Evolutionary conservation across 2,329 filamentous ascomycete species (phyloP).

Genomic region (Microcyclosporella mali): DNA sequence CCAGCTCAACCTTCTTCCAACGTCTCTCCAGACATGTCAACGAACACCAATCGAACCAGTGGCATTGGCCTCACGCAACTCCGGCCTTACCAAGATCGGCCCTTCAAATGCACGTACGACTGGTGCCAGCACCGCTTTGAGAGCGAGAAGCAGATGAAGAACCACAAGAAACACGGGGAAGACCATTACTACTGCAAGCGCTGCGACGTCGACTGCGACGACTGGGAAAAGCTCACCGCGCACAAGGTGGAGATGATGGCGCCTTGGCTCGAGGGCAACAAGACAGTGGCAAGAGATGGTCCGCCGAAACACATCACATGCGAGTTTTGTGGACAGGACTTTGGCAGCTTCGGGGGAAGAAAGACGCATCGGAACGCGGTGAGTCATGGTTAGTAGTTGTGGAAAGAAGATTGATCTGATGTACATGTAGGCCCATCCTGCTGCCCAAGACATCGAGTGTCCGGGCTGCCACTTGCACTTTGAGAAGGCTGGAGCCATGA

Average conservation of each 20-base stretch:
- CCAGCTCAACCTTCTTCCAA: too few relatives aligned
- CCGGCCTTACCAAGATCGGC: constrained; percentile 10
- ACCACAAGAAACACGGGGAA: constrained; percentile 44
- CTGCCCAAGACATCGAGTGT: constrained; percentile 48
- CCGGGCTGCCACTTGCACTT: constrained; percentile 48
- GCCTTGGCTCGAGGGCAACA: constrained; percentile 19
- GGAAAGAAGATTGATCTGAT: neutral
- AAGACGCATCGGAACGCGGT: constrained; percentile 49
- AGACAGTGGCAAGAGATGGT: constrained; percentile 13
- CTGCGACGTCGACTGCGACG: constrained; percentile 35
- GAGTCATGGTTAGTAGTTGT: constrained; percentile 14
- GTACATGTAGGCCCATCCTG: constrained; percentile 33
- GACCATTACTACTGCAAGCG: constrained; percentile 42
- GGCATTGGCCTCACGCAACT: too few relatives aligned
- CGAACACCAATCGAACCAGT: too few relatives aligned
- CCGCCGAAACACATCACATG: constrained; percentile 46
- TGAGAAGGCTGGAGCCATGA: constrained; percentile 42
- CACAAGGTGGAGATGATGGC: constrained; percentile 34
- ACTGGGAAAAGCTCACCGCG: constrained; percentile 27
- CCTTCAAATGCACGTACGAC: constrained; percentile 38
- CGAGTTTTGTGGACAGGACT: constrained; percentile 52
- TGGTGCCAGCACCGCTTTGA: constrained; percentile 44
- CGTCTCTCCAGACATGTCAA: too few relatives aligned
- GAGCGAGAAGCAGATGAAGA: constrained; percentile 41
- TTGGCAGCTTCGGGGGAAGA: constrained; percentile 47